Evolutionary conservation across 23 red algal genomes (phyloP).

Genomic region (Gracilariopsis chorda): DNA sequence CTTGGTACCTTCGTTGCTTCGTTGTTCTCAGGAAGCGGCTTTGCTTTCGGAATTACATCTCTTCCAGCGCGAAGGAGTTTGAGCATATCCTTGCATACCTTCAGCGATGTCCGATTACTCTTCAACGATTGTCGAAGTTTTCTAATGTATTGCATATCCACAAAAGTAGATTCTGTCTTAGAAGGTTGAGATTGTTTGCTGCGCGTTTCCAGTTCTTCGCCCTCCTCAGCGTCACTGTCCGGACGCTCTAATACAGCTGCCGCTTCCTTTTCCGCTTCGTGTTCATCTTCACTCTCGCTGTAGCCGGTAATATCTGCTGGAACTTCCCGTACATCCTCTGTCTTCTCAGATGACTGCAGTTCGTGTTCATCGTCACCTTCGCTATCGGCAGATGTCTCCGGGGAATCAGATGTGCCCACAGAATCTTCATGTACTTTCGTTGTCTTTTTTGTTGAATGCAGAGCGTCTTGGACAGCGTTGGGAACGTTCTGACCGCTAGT

Average conservation of each 20-base stretch:
- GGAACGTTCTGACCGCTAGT: no score
- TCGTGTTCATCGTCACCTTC: background rate
- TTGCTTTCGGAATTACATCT: slow-evolving; percentile 29
- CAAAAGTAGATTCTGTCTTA: background rate
- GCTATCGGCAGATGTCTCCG: background rate
- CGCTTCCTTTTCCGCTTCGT: background rate
- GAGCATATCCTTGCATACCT: slow-evolving; percentile 43
- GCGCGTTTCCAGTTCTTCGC: background rate
- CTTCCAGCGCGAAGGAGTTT: slow-evolving; percentile 20
- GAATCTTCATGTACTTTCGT: background rate
- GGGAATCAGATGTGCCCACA: background rate
- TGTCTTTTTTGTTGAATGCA: no score
- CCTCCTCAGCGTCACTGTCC: background rate
- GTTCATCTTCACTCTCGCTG: slow-evolving; percentile 37
- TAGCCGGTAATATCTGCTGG: background rate
- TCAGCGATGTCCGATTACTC: slow-evolving; percentile 12
- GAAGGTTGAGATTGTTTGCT: background rate
- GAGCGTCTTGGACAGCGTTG: no score
- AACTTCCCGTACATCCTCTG: background rate
- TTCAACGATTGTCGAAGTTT: background rate
- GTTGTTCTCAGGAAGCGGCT: background rate
- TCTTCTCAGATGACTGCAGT: background rate
- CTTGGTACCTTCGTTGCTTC: background rate
- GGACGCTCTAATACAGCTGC: slow-evolving; percentile 14
- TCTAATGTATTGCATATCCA: slow-evolving; percentile 27